Base-by-base conservation (phyloP, 1,139 yeast genomes). In the Pichiaceae sp. region DNA sequence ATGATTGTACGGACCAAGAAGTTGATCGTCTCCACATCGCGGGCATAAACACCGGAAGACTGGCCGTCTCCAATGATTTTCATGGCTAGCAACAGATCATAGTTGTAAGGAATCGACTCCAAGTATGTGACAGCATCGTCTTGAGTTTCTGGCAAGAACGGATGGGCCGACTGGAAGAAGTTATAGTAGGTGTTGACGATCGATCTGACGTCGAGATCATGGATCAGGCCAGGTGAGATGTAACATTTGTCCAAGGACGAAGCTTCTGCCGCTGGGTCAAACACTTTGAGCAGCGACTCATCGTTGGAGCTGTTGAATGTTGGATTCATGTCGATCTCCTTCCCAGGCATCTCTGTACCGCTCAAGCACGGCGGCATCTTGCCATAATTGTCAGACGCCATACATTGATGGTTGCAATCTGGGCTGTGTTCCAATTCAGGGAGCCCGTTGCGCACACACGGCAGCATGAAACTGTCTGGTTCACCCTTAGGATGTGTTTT, bases 21-120 rank as follows among this genome's bases (percentile, higher is more conserved):
- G 38, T 57, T 60, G 19, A 66, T 53, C 25, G 64, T 63, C 31
- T 62, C 62, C 5, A 52, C 57, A 42, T 63, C 64, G 36, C 48
- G 54, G 4, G 64, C 44, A 36, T 59, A 63, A 20, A 50, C 45
- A 1, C 52, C 39, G 3, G 57, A 41, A 3, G 60, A 49, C 42
- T 67, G 70, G 3, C 75, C 75, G 35, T 67, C 74, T 1, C 66
- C 68, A 17, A 70, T 53, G 3, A 69, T 46, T 42, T 68, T 66
- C 70, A 70, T 66, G 1, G 68, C 60, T 3, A 62, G 54, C 3
- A 70, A 35, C n/a, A 68, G 41, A 43, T 69, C 75, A 21, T 52
- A 53, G 25, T 62, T 63, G 26, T 59, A 45, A 0, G 63, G 61
- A 1, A 60, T 48, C 4, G 55, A 38, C 4, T 47, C 42, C 12